These are phyloP conservation scores for Xylaria sp. DNA, from an alignment of 2,329 filamentous ascomycete species.

Conservation along the genomic window DNA sequence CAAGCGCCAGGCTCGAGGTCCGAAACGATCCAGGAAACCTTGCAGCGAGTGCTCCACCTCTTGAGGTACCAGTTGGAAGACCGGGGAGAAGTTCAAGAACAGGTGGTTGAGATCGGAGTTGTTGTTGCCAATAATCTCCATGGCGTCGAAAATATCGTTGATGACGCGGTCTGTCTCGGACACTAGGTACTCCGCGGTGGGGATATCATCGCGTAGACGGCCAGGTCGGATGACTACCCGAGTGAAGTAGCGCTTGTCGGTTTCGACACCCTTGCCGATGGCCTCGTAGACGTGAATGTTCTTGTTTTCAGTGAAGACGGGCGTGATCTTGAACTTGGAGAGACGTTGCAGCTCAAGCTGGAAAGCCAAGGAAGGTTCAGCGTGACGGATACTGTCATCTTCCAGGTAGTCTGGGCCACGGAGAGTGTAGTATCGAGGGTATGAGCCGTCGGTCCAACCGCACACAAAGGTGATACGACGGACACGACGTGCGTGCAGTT, in stretches of 20 bases:
- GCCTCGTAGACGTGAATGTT: conserved; percentile 99
- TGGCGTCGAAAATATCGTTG: conserved; percentile 93
- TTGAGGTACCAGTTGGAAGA: conserved; percentile 83
- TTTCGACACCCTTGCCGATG: conserved; percentile 87
- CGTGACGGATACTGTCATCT: conserved; percentile 94
- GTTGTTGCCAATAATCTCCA: conserved; percentile 99
- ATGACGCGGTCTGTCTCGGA: conserved; percentile 94
- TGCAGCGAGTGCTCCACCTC: conserved; percentile 91
- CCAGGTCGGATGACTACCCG: conserved; percentile 92
- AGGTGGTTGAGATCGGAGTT: conserved; percentile 99
- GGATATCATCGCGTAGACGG: conserved; percentile 91
- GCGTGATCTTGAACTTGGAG: conserved; percentile 95
- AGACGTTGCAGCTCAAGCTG: conserved; percentile 93
- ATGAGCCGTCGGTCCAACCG: conserved; percentile 86
- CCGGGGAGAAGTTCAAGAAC: conserved; percentile 98
- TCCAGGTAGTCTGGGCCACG: conserved; percentile 84
- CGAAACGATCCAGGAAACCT: conserved; percentile 94
- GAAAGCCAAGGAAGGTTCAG: conserved; percentile 93
- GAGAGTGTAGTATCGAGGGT: conserved; percentile 98
- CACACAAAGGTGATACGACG: conserved; percentile 95
- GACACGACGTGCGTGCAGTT: conserved; percentile 73
- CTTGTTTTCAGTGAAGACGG: conserved; percentile 97
- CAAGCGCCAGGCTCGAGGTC: conserved; percentile 88
- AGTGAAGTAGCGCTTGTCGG: conserved; percentile 97
- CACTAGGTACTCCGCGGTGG: conserved; percentile 96